These are phyloP conservation scores for Phialophora tarda DNA, from an alignment of 2,329 filamentous ascomycete genomes.

Conservation along the genomic window DNA sequence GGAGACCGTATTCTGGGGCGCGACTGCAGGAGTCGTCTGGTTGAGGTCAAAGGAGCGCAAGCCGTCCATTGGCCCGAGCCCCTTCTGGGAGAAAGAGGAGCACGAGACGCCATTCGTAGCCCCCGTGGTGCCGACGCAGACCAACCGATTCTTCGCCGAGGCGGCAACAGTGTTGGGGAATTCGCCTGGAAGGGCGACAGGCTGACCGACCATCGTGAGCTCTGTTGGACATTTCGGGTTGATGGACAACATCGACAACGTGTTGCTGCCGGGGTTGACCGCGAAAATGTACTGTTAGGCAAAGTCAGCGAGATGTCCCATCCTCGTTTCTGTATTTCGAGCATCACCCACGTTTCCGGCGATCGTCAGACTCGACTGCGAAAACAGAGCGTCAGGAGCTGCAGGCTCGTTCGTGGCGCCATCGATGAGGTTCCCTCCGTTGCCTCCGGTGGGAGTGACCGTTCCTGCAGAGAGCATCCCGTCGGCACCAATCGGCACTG, in stretches of 20 bases:
- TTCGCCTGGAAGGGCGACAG: conserved; percentile 45
- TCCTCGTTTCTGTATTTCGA: not conserved
- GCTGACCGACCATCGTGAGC: conserved; percentile 44
- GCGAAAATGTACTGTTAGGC: conserved; percentile 37
- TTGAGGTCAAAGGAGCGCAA: conserved; percentile 54
- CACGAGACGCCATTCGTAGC: conserved; percentile 48
- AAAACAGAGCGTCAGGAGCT: conserved; percentile 58
- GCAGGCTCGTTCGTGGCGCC: conserved; percentile 48
- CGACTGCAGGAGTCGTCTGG: conserved; percentile 64
- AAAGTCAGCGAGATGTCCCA: conserved; percentile 10
- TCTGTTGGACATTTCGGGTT: conserved; percentile 41
- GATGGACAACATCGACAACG: conserved; percentile 48
- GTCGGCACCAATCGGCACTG: conserved; percentile 55
- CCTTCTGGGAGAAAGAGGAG: conserved; percentile 42
- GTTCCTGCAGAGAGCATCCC: conserved; percentile 55
- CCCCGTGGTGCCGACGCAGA: conserved; percentile 49
- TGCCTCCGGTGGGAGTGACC: conserved; percentile 55
- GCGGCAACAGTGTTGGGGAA: conserved; percentile 50
- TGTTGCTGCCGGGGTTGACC: conserved; percentile 49
- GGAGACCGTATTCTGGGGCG: conserved; percentile 64
- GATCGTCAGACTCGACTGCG: conserved; percentile 58
- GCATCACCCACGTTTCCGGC: conserved; percentile 54
- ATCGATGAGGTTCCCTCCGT: conserved; percentile 52
- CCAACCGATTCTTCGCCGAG: conserved; percentile 45
- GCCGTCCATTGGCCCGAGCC: conserved; percentile 45